Evolutionary conservation across 768 basidiomycete species (phyloP).

Genomic region (Pleurotus sapidus): DNA sequence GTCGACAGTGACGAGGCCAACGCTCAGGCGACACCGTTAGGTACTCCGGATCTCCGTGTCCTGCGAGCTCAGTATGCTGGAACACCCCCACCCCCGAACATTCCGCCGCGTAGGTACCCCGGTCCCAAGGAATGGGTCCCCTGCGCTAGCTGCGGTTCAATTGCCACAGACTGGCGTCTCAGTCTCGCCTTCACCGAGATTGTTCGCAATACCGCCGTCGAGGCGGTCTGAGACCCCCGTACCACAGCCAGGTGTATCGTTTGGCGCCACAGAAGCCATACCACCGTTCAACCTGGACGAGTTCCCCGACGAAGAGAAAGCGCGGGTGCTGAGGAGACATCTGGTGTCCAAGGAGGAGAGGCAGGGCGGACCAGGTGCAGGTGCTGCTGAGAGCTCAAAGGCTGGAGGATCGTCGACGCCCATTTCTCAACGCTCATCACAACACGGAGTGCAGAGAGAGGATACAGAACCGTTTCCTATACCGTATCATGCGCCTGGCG

Average conservation of each 20-base stretch:
- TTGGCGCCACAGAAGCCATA: slow-evolving; percentile 25
- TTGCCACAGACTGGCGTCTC: slow-evolving; percentile 11
- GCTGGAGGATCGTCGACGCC: slow-evolving; percentile 2
- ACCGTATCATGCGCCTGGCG: slow-evolving; percentile 82
- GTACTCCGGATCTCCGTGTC: slow-evolving; percentile 63
- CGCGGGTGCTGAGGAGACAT: slow-evolving; percentile 74
- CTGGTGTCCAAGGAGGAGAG: slow-evolving; percentile 75
- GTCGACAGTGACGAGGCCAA: slow-evolving; percentile 17
- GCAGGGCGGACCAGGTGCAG: slow-evolving; percentile 12
- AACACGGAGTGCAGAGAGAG: slow-evolving; percentile 33
- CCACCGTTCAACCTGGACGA: slow-evolving; percentile 48
- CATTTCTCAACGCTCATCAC: neutral
- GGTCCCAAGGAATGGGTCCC: slow-evolving; percentile 13
- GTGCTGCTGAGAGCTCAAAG: neutral
- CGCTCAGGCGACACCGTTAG: slow-evolving; percentile 37
- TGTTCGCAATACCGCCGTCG: slow-evolving; percentile 12
- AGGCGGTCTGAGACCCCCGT: slow-evolving; percentile 22
- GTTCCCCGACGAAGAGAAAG: slow-evolving; percentile 81
- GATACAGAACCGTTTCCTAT: slow-evolving; percentile 80
- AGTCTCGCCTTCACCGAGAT: slow-evolving; percentile 10
- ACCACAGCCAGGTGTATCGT: slow-evolving; percentile 15
- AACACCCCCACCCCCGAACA: slow-evolving; percentile 54
- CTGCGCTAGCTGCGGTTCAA: slow-evolving; percentile 14
- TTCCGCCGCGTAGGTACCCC: slow-evolving; percentile 39
- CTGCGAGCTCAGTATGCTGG: slow-evolving; percentile 65